Evolutionary conservation across 495 filamentous ascomycete genomes (phyloP).

Genomic region (Corynascus novoguineensis): DNA sequence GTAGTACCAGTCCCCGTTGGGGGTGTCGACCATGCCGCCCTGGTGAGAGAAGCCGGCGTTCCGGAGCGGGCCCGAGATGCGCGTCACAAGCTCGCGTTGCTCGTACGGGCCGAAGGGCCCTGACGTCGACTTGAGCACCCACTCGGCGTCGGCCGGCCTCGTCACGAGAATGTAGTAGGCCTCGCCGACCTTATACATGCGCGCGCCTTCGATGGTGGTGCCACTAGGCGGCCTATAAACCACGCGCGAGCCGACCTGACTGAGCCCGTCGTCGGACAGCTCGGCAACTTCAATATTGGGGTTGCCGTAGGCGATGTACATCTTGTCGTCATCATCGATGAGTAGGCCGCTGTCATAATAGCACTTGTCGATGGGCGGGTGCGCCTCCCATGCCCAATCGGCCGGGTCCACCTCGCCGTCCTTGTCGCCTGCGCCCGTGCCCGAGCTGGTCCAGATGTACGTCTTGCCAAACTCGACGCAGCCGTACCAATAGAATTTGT

Average conservation of each 20-base stretch:
- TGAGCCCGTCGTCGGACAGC: constrained; percentile 43
- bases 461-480: constrained; percentile 43
- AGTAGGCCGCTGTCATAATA: constrained; percentile 57
- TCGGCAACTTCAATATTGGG: constrained; percentile 46
- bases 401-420: constrained; percentile 15
- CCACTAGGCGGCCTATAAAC: constrained; percentile 36
- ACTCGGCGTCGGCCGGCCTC: constrained; percentile 40
- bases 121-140: constrained; percentile 43
- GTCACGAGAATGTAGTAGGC: constrained; percentile 51
- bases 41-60: constrained; percentile 48
- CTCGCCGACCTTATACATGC: constrained; percentile 53
- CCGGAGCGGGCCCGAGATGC: constrained; percentile 37
- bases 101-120: constrained; percentile 43
- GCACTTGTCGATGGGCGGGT: constrained; percentile 37
- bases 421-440: constrained; percentile 16
- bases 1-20: constrained; percentile 53
- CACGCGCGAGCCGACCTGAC: constrained; percentile 33
- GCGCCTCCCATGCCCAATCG: constrained; percentile 31
- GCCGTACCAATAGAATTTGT: constrained; percentile 53
- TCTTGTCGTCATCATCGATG: constrained; percentile 49
- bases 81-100: constrained; percentile 31
- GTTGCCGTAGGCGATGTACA: constrained; percentile 54
- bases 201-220: constrained; percentile 47
- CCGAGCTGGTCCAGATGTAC: constrained; percentile 49
- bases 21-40: constrained; percentile 51